Evolutionary conservation across 75 land plant species (phyloP).

Genomic region (Adiantum capillusveneris): DNA sequence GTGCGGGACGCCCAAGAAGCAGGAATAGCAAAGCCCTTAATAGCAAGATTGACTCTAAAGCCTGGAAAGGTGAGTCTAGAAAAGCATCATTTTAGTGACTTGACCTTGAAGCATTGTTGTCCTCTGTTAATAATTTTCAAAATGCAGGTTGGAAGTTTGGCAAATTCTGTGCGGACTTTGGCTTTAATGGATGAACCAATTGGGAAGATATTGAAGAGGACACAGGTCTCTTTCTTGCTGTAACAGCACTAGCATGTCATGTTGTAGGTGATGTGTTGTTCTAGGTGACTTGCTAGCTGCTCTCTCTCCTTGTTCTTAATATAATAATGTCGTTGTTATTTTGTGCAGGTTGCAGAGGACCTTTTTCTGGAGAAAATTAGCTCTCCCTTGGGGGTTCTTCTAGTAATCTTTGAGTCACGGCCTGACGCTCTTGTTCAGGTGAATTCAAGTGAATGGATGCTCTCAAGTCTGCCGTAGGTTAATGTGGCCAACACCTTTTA

Average conservation of each 20-base stretch:
- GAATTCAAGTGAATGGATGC: not conserved
- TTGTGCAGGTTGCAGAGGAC: slow-evolving; percentile 71
- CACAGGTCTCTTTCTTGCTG: slow-evolving; percentile 72
- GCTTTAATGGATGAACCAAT: slow-evolving; percentile 97
- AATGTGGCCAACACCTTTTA: not conserved
- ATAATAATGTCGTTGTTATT: slow-evolving; percentile 4
- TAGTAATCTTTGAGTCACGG: slow-evolving; percentile 90
- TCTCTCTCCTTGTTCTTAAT: not conserved
- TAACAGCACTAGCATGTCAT: too few relatives aligned
- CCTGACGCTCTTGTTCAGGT: slow-evolving; percentile 99
- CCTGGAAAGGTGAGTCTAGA: slow-evolving; percentile 82
- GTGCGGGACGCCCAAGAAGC: slow-evolving; percentile 53
- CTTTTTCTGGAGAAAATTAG: slow-evolving; percentile 80
- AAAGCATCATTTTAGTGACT: not conserved
- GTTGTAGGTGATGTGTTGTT: too few relatives aligned
- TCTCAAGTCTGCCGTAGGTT: not conserved
- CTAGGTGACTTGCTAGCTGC: too few relatives aligned
- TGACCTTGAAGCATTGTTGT: not conserved
- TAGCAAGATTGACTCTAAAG: slow-evolving; percentile 71
- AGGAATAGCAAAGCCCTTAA: slow-evolving; percentile 64
- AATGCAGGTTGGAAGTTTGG: slow-evolving; percentile 52
- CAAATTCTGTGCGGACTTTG: slow-evolving; percentile 70
- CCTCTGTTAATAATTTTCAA: not conserved
- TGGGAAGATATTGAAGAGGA: slow-evolving; percentile 62
- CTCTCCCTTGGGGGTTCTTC: slow-evolving; percentile 83